Percentiles rank a stretch among this genome's conserved stretches.
These are phyloP conservation scores for Oryza australiensis DNA, from an alignment of 176 grass and related monocot genomes.

Conservation along the genomic window DNA sequence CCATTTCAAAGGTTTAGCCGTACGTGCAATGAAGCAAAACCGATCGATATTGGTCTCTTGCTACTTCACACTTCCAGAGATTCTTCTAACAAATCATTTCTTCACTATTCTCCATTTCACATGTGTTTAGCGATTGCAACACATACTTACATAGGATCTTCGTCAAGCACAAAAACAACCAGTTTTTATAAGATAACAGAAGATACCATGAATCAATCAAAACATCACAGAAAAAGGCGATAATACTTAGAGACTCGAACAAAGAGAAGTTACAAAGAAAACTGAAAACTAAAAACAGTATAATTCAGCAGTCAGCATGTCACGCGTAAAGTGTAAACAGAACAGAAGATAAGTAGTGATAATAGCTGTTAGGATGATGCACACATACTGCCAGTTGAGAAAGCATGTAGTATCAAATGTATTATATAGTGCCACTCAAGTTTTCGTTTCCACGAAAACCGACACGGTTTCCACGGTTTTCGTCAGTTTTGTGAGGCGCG, in stretches of 20 bases:
- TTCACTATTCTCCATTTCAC: not conserved
- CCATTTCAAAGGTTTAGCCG: not conserved
- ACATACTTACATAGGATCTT: not conserved
- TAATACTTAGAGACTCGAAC: not conserved
- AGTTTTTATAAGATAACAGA: not conserved
- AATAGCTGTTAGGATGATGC: not conserved
- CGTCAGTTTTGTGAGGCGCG: too few species aligned
- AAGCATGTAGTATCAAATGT: not conserved
- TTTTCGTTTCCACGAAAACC: too few species aligned
- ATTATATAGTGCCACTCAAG: not conserved
- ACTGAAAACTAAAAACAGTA: not conserved
- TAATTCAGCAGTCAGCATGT: conserved; percentile 4
- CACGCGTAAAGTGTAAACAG: not conserved
- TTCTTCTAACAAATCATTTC: not conserved
- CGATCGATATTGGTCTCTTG: not conserved
- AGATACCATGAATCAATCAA: not conserved
- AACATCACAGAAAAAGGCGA: not conserved
- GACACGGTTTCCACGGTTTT: too few species aligned
- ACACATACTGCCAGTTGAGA: not conserved
- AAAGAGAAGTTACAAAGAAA: not conserved
- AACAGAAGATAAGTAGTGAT: not conserved
- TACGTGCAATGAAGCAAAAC: not conserved
- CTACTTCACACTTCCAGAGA: not conserved
- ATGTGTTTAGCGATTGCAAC: not conserved
- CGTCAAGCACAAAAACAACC: not conserved